Base-by-base conservation (phyloP, 1,284 basidiomycete species). In the Ganoderma meredithae region DNA sequence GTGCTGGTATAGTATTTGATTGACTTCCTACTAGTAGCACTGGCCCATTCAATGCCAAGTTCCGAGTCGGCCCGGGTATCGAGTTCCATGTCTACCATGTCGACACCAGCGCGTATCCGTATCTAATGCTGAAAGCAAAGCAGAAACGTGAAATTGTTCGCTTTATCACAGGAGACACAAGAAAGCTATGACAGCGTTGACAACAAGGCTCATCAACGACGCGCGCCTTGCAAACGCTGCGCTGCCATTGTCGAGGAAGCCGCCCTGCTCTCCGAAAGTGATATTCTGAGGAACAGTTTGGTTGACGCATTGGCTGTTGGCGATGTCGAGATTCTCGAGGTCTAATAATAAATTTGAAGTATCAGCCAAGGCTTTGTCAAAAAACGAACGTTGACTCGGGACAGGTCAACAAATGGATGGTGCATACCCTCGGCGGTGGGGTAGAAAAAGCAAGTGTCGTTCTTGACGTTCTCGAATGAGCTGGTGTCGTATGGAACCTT, bases 401-500 rank as follows among this genome's bases (percentile, higher is more conserved):
- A 1, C 6, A 43, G 17, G 15, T 56, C 19, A 7, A 22, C 22
- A 25, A 6, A 40, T n/a, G 33, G 36, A 49, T n/a, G 27, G n/a
- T 31, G 64, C 74, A 33, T 63, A 73, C 73, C 76, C 44, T 77
- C 76, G 31, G 75, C 71, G 17, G 73, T 73, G 49, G 72, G 72
- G 69, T 77, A 79, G 69, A 79, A 78, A 70, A 79, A 78, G 69
- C 76, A 78, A 60, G 71, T 75, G 67, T 70, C 69, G 65, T 74
- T 76, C 33, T 70, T 67, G 53, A 79, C n/a, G 64, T 77, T 76
- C 71, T 77, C 69, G 71, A 78, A 78, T 15, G 72, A 73, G 60
- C 69, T 75, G 33, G 77, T 79, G 66, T 74, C 74, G 70, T 75
- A 78, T 9, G 78, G 78, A 56, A 79, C 70, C 67, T 78, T 74